These are phyloP conservation scores for Yamadazyma sp. DNA, from an alignment of 1,139 yeast genomes.

Conservation along the genomic window DNA sequence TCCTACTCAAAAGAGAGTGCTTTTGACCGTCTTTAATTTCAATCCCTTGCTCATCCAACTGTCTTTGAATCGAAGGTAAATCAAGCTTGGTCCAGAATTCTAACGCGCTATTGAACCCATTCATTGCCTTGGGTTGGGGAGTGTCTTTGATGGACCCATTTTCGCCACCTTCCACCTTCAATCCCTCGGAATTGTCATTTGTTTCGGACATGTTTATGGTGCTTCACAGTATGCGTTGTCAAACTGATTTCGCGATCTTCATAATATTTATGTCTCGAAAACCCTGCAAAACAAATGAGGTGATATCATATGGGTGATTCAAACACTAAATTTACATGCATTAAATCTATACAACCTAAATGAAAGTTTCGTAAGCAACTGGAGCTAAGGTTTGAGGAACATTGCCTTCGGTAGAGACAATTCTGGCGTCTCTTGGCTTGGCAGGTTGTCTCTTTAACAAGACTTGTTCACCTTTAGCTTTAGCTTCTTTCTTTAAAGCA, in stretches of 20 bases:
- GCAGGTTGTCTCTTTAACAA: slow-evolving; percentile 98
- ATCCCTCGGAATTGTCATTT: background rate
- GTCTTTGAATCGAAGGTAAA: slow-evolving; percentile 64
- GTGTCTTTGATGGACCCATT: background rate
- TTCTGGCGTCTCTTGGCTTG: slow-evolving; percentile 91
- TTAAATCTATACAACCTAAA: slow-evolving; percentile 44
- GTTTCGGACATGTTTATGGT: background rate
- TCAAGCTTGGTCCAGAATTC: slow-evolving; percentile 78
- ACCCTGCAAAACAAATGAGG: no score
- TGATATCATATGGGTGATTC: no score
- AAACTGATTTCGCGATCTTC: background rate
- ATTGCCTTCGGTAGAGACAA: slow-evolving; percentile 75
- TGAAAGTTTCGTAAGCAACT: slow-evolving; percentile 98
- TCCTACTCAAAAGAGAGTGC: slow-evolving; percentile 64
- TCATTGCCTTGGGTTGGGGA: slow-evolving; percentile 4
- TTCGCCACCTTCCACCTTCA: background rate
- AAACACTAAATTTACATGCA: slow-evolving; percentile 15
- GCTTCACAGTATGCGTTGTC: background rate
- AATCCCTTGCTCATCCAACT: slow-evolving; percentile 72
- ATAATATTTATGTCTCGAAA: no score
- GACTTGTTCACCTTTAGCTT: slow-evolving; percentile 88
- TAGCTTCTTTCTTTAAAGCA: slow-evolving; percentile 90
- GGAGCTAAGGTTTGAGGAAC: slow-evolving; percentile 98
- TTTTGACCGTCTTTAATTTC: slow-evolving; percentile 72
- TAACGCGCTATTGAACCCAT: slow-evolving; percentile 50